These are phyloP conservation scores for Aspergillus sp. DNA, from an alignment of 2,329 filamentous ascomycete genomes.

Conservation along the genomic window DNA sequence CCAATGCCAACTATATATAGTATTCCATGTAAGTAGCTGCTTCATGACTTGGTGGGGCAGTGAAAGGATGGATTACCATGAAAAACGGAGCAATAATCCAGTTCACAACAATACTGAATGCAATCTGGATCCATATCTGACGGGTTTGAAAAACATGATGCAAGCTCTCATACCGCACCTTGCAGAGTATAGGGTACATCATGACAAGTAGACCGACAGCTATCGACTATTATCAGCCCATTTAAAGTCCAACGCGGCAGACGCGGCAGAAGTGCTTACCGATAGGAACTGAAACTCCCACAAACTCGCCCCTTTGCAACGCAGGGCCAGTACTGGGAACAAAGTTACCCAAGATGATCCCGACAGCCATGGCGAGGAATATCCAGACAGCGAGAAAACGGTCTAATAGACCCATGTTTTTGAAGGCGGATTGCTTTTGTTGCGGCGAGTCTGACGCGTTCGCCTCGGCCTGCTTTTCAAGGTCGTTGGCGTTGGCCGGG, in stretches of 20 bases:
- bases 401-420: conserved; percentile 19
- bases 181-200: conserved; percentile 93
- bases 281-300: conserved; percentile 67
- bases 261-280: conserved; percentile 40
- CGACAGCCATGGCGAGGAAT: conserved; percentile 71
- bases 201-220: conserved; percentile 80
- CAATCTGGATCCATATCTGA: conserved; percentile 73
- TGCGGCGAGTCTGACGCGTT: background rate
- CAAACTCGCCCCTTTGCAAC: conserved; percentile 69
- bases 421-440: conserved; percentile 18
- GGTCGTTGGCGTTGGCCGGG: conserved; percentile 7
- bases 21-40: background rate
- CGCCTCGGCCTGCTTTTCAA: conserved; percentile 7
- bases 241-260: background rate
- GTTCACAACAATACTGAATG: conserved; percentile 72
- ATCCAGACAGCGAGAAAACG: conserved; percentile 59
- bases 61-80: conserved; percentile 59
- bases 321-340: conserved; percentile 60
- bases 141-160: conserved; percentile 73
- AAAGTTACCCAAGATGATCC: conserved; percentile 74
- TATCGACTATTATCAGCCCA: conserved; percentile 29
- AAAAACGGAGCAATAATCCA: conserved; percentile 80
- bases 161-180: conserved; percentile 74
- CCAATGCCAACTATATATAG: conserved; percentile 43
- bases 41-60: background rate